Evolutionary conservation across 2,329 filamentous ascomycete genomes (phyloP), one percentile per base, ranked within the genome.

Genomic region (Ceratocystis cacaofunesta): DNA sequence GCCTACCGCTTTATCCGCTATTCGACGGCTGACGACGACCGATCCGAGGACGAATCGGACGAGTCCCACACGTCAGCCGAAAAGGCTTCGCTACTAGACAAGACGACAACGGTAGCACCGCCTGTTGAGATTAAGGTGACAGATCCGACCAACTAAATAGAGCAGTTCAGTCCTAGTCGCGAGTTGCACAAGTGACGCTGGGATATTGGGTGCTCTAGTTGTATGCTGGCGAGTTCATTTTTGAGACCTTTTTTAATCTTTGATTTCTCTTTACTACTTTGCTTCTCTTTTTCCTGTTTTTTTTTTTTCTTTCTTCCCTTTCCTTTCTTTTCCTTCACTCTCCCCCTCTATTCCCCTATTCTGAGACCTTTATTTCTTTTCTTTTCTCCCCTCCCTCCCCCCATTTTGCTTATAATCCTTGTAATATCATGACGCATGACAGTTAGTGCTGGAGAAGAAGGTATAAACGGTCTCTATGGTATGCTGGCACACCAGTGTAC

Each of bases 41-140:
- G 88, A 68, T 90, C 86, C 68, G 87, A 89, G 61, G 78, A 75
- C 22, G 84, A 87, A 70, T 86, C 87, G 60, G 84, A 85, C 41
- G 82, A 84, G 5, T 83, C 66, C 4, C 62, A 67, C 25, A 55
- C 48, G 41, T 67, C 65, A 15, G 73, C 74, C 44, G 67, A 71
- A 5, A 70, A 72, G 28, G 12, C 19, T 25, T 25, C 25, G 8
- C 50, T 55, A 25, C 67, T 69, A n/a, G 67, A 71, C 62, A 69
- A 72, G 17, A 52, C 63, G 62, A 17, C 62, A 2, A 15, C 36
- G 36, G 36, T 41, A 41, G 36, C 36, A 41, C 36, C 10, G 36
- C 36, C 70, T 68, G 67, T 68, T 69, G 64, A 61, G 43, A 30
- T 68, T 25, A 66, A 65, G 46, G 62, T 52, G 12, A 61, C 55